Evolutionary conservation across 805 yeast species (phyloP), one percentile per base, ranked within the genome.

Genomic region (Kuraishia piskuri): DNA sequence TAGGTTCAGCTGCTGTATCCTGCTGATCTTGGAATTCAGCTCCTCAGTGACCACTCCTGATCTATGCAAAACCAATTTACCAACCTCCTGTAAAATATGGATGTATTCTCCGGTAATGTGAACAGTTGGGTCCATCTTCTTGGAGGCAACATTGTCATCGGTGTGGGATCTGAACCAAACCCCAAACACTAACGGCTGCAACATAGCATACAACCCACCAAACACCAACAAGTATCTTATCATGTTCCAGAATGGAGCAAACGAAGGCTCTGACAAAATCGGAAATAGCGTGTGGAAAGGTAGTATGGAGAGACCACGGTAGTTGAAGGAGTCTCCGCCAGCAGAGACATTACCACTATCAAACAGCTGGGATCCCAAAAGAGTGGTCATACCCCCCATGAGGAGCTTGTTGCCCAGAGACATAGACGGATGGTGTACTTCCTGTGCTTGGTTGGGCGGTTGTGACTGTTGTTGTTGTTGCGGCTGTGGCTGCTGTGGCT

Each of bases 311-410:
- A 66, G 57, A 1, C 67, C 68, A 53, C 59, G 63, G 48, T 48
- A 63, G 37, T 59, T 59, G 26, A 24, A 49, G 17, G 46, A 48
- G 48, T 47, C 54, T 24, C 10, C 12, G 17, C 51, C 49, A 22
- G 22, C 53, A 12, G 20, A 48, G 14, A 17, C 50, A 17, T 48
- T 50, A 20, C 20, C 51, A 3, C 58, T 59, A 8, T 54, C 58
- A 48, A 65, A 60, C 31, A 66, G 8, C 53, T 67, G 70, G 2
- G 69, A 54, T 1, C 72, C 72, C 10, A 66, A 58, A 57, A 68
- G 52, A 0, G 70, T 58, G 0, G 72, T 66, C 63, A 69, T 62
- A 20, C 72, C 72, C 20, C 69, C 72, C 25, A 69, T 53, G 26
- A 68, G 48, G 2, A 68, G 23, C 48, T 67, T 66, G 26, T 61